phyloP scores from a whole-genome alignment of 2,329 filamentous ascomycete genomes.

The Calonectria fujianensis region DNA sequence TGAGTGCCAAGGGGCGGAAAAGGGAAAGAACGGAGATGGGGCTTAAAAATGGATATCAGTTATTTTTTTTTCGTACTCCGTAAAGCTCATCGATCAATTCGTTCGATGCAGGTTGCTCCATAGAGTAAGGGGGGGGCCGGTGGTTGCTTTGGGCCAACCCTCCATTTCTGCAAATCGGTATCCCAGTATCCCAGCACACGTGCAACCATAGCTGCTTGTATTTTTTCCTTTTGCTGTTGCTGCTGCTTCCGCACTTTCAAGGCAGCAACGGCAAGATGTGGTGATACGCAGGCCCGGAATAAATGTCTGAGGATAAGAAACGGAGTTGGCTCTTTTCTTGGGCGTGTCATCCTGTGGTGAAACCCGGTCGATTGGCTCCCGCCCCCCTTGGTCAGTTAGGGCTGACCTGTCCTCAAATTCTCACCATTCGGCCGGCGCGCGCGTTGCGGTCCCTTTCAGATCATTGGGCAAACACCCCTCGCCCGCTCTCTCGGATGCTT shows the following conservation, averaged over 20 bases:
- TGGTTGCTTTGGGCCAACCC: neutral
- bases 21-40: neutral
- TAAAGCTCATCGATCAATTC: constrained; percentile 21
- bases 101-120: constrained; percentile 19
- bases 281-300: constrained; percentile 4
- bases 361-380: constrained; percentile 23
- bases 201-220: neutral
- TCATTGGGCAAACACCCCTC: neutral
- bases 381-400: neutral
- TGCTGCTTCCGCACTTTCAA: neutral
- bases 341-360: constrained; percentile 18
- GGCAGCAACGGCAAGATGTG: neutral
- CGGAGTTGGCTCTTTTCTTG: constrained; percentile 4
- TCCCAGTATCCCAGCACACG: neutral
- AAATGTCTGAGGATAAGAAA: constrained; percentile 18
- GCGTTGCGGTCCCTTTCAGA: neutral
- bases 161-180: neutral
- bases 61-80: constrained; percentile 26
- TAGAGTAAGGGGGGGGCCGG: neutral
- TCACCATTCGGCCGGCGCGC: constrained; percentile 19
- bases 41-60: constrained; percentile 19
- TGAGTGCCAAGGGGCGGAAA: constrained; percentile 1
- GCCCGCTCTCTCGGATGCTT: neutral
- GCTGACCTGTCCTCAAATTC: constrained; percentile 24
- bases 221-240: neutral